Evolutionary conservation across 2,329 filamentous ascomycete genomes (phyloP), one percentile per base, ranked within the genome.

Genomic region (Rhytidhysteron rufulum): DNA sequence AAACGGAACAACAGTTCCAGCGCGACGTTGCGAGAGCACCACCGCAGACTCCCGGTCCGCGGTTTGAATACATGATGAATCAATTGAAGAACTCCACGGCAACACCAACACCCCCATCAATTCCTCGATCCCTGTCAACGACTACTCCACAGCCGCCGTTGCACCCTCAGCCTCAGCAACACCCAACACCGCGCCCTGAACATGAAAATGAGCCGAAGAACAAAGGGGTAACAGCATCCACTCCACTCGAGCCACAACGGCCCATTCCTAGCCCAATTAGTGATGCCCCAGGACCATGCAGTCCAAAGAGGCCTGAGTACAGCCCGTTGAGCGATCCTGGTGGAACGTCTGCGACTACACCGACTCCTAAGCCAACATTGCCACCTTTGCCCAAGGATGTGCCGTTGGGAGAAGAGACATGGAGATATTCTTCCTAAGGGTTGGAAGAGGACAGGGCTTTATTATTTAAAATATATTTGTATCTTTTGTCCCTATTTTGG

Each of bases 1-100:
- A 70, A 41, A 70, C 67, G 2, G 48, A 67, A 10, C 64, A 69
- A 36, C 67, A 71, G 2, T 73, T 73, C 31, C 67, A 67, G 42
- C 58, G 61, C 24, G 67, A 71, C 36, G 56, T 69, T 20, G 51
- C 50, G 27, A 54, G 53, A 27, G 51, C 54, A 11, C 47, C 50
- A 4, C 43, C 50, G 16, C 44, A 54, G 3, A 34, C 49, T 7
- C 51, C 45, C 11, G 49, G 52, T 20, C 54, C 54, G 4, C 61
- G 58, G 29, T 63, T 60, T 56, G 60, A 65, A 32, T 51, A 53
- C 25, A 60, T 60, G 58, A 47, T 63, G 20, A 60, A 62, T 40
- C 54, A 60, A 29, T 47, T 64, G 4, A 18, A 25, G 49, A 45
- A 50, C 8, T 49, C 51, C 4, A 35, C 44, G 30, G 19, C 39